Evolutionary conservation across 495 filamentous ascomycete species (phyloP).

Genomic region (Daldinia decipiens): DNA sequence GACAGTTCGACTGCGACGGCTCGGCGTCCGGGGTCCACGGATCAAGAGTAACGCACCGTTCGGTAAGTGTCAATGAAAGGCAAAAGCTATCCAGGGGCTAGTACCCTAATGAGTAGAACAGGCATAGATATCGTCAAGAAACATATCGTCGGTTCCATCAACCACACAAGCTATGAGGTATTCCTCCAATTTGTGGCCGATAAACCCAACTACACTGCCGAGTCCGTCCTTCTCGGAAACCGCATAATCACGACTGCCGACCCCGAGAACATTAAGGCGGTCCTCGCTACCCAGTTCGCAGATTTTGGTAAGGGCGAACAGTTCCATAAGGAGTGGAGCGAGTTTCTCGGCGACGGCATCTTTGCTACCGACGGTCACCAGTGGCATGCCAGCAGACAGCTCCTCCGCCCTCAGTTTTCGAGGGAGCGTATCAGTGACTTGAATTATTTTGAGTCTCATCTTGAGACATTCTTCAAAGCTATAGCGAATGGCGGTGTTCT

Average conservation of each 20-base stretch:
- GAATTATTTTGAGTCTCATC: constrained; percentile 80
- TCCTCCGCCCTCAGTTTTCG: constrained; percentile 85
- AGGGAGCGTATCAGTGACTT: constrained; percentile 83
- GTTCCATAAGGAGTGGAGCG: constrained; percentile 76
- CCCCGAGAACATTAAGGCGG: constrained; percentile 86
- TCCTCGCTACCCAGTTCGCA: constrained; percentile 80
- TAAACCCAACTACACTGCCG: constrained; percentile 63
- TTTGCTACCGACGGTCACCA: constrained; percentile 78
- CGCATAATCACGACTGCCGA: constrained; percentile 74
- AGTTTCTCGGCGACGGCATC: constrained; percentile 81
- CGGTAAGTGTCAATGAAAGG: constrained; percentile 25
- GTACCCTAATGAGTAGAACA: constrained; percentile 46
- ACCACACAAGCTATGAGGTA: constrained; percentile 65
- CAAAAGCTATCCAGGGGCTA: not conserved
- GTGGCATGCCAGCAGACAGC: constrained; percentile 79
- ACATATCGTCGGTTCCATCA: constrained; percentile 60
- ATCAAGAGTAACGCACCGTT: constrained; percentile 38
- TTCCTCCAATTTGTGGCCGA: constrained; percentile 65
- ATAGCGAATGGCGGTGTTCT: constrained; percentile 68
- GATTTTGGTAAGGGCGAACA: constrained; percentile 77
- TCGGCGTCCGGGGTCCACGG: constrained; percentile 52
- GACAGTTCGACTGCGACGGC: constrained; percentile 53
- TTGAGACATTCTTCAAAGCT: constrained; percentile 67
- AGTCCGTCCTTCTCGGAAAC: constrained; percentile 64
- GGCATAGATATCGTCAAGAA: constrained; percentile 70